A percentile compares a stretch with the other conserved stretches of the same genome.
phyloP scores from a whole-genome alignment of 768 basidiomycete genomes.

The Daedalea quercina region DNA sequence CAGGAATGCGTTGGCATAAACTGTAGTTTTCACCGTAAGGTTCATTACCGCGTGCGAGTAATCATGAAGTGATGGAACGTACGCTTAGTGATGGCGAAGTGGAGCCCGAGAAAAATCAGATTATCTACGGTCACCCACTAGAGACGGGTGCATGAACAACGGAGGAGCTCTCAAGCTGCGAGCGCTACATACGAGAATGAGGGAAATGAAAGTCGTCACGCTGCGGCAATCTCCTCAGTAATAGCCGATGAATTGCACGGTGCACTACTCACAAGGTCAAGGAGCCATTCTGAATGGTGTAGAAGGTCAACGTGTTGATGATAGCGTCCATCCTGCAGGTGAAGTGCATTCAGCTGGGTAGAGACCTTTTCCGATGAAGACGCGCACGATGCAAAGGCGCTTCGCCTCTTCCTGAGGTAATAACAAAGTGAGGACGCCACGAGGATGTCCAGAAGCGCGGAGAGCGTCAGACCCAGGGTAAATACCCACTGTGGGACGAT shows the following conservation, averaged over 20 bases:
- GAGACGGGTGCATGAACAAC: not conserved
- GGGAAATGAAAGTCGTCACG: slow-evolving; percentile 13
- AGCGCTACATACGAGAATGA: slow-evolving; percentile 17
- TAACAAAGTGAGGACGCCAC: slow-evolving; percentile 18
- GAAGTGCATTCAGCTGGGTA: not conserved
- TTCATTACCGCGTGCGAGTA: not conserved
- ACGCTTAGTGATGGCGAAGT: slow-evolving; percentile 20
- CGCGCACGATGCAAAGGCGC: slow-evolving; percentile 12
- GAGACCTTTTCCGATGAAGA: not conserved
- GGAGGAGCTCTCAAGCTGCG: not conserved
- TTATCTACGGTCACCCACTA: slow-evolving; percentile 19
- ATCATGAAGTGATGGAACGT: not conserved
- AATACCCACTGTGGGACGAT: not conserved
- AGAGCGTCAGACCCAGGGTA: slow-evolving; percentile 19
- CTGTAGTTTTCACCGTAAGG: not conserved
- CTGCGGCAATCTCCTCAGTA: slow-evolving; percentile 3
- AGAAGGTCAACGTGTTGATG: slow-evolving; percentile 17
- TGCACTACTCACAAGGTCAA: slow-evolving; percentile 15
- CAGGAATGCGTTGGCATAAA: slow-evolving; percentile 13
- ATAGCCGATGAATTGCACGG: too few species aligned
- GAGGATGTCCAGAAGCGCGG: slow-evolving; percentile 19
- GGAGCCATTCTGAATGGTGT: slow-evolving; percentile 20
- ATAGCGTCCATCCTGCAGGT: slow-evolving; percentile 16
- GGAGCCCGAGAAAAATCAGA: slow-evolving; percentile 17
- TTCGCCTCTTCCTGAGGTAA: slow-evolving; percentile 18